phyloP scores from a whole-genome alignment of 768 basidiomycete species.

The Mycena amicta region DNA sequence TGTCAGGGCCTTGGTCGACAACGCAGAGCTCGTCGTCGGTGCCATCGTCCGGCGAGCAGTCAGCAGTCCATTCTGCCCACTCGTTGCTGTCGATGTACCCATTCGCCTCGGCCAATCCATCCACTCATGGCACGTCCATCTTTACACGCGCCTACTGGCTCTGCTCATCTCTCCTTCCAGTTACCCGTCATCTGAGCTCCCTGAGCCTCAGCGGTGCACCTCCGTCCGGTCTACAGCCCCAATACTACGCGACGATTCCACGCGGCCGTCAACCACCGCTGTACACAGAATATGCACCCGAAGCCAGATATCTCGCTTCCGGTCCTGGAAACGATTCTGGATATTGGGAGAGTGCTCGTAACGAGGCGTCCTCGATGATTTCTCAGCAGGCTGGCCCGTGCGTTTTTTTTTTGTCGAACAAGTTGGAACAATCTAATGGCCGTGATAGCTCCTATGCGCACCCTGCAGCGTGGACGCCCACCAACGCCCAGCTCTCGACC shows the following conservation, averaged over 20 bases:
- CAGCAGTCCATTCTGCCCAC: slow-evolving; percentile 66
- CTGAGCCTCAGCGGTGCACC: slow-evolving; percentile 61
- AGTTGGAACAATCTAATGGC: slow-evolving; percentile 20
- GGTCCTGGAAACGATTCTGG: slow-evolving; percentile 47
- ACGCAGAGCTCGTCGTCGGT: slow-evolving; percentile 10
- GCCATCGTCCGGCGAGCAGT: slow-evolving; percentile 6
- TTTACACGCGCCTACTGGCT: slow-evolving; percentile 1
- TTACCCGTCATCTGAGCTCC: slow-evolving; percentile 64
- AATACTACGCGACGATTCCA: slow-evolving; percentile 45
- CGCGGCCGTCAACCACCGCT: slow-evolving; percentile 52
- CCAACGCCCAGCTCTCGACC: slow-evolving; percentile 45
- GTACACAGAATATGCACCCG: slow-evolving; percentile 70
- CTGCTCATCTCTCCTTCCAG: slow-evolving; percentile 36
- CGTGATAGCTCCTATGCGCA: slow-evolving; percentile 35
- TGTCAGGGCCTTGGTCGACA: slow-evolving; percentile 16
- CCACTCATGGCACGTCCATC: slow-evolving; percentile 63
- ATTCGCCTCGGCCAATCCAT: slow-evolving; percentile 75
- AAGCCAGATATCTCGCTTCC: slow-evolving; percentile 58
- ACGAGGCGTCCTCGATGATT: slow-evolving; percentile 63
- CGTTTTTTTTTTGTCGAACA: slow-evolving; percentile 30
- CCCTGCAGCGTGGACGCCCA: slow-evolving; percentile 44
- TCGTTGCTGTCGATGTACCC: slow-evolving; percentile 69
- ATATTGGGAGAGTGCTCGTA: slow-evolving; percentile 67
- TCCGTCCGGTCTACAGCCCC: slow-evolving; percentile 65
- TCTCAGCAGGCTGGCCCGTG: slow-evolving; percentile 56